phyloP scores from a whole-genome alignment of 768 basidiomycete genomes.

The Mycena latifolia region DNA sequence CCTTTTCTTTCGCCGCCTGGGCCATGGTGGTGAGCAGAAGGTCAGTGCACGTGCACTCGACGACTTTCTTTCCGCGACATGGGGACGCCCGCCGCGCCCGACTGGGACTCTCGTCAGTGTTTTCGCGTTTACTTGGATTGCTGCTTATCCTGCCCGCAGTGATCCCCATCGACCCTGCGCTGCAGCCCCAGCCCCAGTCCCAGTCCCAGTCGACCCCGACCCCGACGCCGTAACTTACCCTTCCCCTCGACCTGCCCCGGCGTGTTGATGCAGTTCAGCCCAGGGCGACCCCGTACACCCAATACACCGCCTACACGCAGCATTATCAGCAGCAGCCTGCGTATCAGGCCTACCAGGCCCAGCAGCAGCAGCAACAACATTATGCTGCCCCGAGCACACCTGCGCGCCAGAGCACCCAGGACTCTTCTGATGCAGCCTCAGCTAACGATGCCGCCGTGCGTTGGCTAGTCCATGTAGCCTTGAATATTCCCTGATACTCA shows the following conservation, averaged over 20 bases:
- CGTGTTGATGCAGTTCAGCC: slow-evolving; percentile 16
- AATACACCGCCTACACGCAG: slow-evolving; percentile 16
- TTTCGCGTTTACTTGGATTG: not conserved
- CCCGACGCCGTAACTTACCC: slow-evolving; percentile 19
- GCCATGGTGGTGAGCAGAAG: slow-evolving; percentile 34
- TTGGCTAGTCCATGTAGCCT: slow-evolving; percentile 19
- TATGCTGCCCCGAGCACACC: slow-evolving; percentile 3
- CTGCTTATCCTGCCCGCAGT: slow-evolving; percentile 14
- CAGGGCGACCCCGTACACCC: slow-evolving; percentile 18
- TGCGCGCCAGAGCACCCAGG: not conserved
- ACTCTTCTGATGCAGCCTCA: slow-evolving; percentile 70
- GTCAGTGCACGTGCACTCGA: slow-evolving; percentile 1
- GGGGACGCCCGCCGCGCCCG: slow-evolving; percentile 14
- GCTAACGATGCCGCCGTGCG: slow-evolving; percentile 84
- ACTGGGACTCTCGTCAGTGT: slow-evolving; percentile 29
- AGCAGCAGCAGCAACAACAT: slow-evolving; percentile 23
- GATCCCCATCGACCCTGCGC: slow-evolving; percentile 34
- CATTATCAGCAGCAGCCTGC: slow-evolving; percentile 19
- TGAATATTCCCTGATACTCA: too few species aligned
- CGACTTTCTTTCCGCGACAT: not conserved
- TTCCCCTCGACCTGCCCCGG: slow-evolving; percentile 17
- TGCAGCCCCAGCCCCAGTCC: slow-evolving; percentile 24
- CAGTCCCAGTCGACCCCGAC: slow-evolving; percentile 3
- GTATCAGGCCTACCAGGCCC: slow-evolving; percentile 15
- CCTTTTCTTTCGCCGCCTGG: slow-evolving; percentile 50